Evolutionary conservation across 306 rosid species (phyloP).

Genomic region (Quercus variabilis): DNA sequence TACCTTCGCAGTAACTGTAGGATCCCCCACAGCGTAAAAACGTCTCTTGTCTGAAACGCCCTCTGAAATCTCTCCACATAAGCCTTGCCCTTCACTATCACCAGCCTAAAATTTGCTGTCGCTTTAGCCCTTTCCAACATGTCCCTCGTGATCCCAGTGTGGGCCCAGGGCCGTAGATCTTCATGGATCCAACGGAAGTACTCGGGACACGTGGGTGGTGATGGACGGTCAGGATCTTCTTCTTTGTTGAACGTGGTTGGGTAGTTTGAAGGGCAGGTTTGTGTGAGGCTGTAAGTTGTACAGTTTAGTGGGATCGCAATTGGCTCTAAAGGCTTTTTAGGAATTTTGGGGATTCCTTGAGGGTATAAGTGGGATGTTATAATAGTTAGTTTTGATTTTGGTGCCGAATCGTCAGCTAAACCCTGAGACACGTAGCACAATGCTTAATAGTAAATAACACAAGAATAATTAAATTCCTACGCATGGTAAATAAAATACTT

Average conservation of each 20-base stretch:
- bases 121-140: constrained; percentile 40
- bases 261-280: constrained; percentile 47
- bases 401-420: not conserved
- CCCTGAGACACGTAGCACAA: constrained; percentile 12
- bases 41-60: constrained; percentile 76
- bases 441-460: not conserved
- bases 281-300: constrained; percentile 28
- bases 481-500: no score
- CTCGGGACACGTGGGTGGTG: constrained; percentile 48
- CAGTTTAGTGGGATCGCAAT: constrained; percentile 53
- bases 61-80: constrained; percentile 60
- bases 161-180: constrained; percentile 85
- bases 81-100: constrained; percentile 63
- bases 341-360: not conserved
- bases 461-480: not conserved
- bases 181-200: constrained; percentile 95
- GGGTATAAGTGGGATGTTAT: constrained; percentile 1
- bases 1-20: constrained; percentile 79
- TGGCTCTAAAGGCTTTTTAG: not conserved
- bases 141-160: constrained; percentile 57
- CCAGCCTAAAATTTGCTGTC: constrained; percentile 66
- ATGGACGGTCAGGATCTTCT: constrained; percentile 20
- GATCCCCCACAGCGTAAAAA: constrained; percentile 81
- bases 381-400: not conserved
- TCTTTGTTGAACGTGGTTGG: constrained; percentile 6